Evolutionary conservation across 805 yeast species (phyloP).

Genomic region (Candida alai): DNA sequence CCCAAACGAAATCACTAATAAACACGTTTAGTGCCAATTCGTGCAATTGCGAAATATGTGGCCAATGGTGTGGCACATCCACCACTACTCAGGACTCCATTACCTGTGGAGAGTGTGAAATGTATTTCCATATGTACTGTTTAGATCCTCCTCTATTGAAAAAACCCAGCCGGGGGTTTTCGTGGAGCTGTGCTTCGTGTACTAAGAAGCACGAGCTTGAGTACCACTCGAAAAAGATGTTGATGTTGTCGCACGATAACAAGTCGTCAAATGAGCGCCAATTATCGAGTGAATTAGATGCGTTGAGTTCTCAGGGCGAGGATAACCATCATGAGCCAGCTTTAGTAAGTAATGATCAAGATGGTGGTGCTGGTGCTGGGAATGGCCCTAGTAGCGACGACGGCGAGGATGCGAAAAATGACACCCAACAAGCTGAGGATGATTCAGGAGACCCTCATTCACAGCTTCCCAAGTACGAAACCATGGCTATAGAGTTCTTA

Average conservation of each 20-base stretch:
- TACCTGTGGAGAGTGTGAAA: slow-evolving; percentile 73
- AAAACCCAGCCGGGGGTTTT: slow-evolving; percentile 83
- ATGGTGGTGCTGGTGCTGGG: no score
- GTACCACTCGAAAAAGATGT: slow-evolving; percentile 32
- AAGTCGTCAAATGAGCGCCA: slow-evolving; percentile 37
- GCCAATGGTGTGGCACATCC: slow-evolving; percentile 72
- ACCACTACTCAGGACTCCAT: slow-evolving; percentile 66
- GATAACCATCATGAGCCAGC: no score
- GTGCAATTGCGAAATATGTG: slow-evolving; percentile 64
- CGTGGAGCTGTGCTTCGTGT: slow-evolving; percentile 87
- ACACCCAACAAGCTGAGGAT: no score
- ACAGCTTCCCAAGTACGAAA: slow-evolving; percentile 51
- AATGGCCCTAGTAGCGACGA: slow-evolving; percentile 4
- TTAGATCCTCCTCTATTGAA: slow-evolving; percentile 77
- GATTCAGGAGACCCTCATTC: no score
- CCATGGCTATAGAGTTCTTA: slow-evolving; percentile 51
- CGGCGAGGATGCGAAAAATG: slow-evolving; percentile 6
- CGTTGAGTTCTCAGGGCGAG: slow-evolving; percentile 9
- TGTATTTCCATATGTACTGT: slow-evolving; percentile 74
- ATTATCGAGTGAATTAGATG: slow-evolving; percentile 19
- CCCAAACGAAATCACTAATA: slow-evolving; percentile 58
- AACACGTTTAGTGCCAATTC: slow-evolving; percentile 55
- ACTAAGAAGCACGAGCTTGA: slow-evolving; percentile 52
- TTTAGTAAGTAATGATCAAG: no score
- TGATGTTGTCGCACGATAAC: slow-evolving; percentile 42